phyloP scores from a whole-genome alignment of 2,329 filamentous ascomycete genomes.

The Colletotrichum phormii region DNA sequence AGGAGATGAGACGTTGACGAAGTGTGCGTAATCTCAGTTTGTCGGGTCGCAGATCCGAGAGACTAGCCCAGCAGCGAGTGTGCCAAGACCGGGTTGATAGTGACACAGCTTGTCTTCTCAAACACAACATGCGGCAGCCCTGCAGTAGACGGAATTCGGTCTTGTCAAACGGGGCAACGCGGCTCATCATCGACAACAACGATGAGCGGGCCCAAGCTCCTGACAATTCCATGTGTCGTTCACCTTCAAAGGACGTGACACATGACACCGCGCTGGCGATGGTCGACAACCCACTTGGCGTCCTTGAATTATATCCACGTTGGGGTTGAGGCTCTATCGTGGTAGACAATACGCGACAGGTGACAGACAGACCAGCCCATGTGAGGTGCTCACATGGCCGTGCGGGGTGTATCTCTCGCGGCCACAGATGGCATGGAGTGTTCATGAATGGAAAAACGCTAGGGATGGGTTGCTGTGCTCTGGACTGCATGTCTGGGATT shows the following conservation, averaged over 20 bases:
- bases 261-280: background rate
- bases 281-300: too few species aligned
- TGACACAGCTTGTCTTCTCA: background rate
- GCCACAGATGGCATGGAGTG: background rate
- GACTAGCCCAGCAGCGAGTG: background rate
- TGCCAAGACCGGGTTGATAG: background rate
- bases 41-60: background rate
- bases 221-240: background rate
- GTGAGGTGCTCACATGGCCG: conserved; percentile 17
- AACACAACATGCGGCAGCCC: conserved; percentile 11
- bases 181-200: background rate
- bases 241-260: background rate
- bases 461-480: background rate
- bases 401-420: background rate
- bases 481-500: conserved; percentile 1
- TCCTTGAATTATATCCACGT: background rate
- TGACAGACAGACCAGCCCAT: conserved; percentile 1
- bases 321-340: background rate
- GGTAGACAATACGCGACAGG: background rate
- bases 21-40: background rate
- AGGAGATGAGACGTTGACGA: background rate
- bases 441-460: background rate
- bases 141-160: background rate
- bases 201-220: background rate
- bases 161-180: background rate